These are phyloP conservation scores for Neonectria sp. DNA, from an alignment of 2,329 filamentous ascomycete genomes.

Conservation along the genomic window DNA sequence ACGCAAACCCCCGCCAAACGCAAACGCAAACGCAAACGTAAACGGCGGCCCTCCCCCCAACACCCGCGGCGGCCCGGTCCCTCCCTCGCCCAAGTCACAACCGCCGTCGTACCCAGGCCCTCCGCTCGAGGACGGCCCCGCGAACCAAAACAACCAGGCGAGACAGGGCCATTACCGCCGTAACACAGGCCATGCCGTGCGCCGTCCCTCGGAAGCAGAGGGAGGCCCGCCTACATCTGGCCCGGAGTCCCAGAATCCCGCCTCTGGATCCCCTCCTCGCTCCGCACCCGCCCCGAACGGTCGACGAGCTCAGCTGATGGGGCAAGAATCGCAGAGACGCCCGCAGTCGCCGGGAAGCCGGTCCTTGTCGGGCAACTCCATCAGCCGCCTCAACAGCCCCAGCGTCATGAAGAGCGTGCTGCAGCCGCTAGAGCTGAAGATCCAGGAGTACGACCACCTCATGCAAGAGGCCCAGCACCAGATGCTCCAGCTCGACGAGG, in stretches of 20 bases:
- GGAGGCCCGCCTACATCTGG: constrained; percentile 19
- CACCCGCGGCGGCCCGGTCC: constrained; percentile 28
- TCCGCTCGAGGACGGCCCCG: constrained; percentile 36
- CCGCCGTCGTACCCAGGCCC: constrained; percentile 40
- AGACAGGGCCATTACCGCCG: constrained; percentile 42
- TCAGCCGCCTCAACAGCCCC: constrained; percentile 62
- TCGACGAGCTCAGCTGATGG: constrained; percentile 10
- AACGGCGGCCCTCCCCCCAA: constrained; percentile 3
- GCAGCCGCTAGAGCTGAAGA: constrained; percentile 61
- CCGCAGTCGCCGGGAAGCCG: constrained; percentile 36
- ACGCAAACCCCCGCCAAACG: constrained; percentile 35
- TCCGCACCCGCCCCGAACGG: constrained; percentile 25
- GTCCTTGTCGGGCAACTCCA: constrained; percentile 42
- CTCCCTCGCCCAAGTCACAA: constrained; percentile 31
- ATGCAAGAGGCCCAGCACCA: constrained; percentile 60
- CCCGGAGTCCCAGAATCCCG: constrained; percentile 30
- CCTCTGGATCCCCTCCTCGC: constrained; percentile 31
- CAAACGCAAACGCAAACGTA: constrained; percentile 2
- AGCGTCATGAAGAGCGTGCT: constrained; percentile 61
- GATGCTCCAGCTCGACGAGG: constrained; percentile 60
- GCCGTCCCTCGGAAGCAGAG: constrained; percentile 42
- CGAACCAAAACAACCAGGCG: constrained; percentile 30
- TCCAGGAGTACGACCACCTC: constrained; percentile 59
- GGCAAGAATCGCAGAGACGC: constrained; percentile 35
- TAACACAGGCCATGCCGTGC: constrained; percentile 30